phyloP scores from a whole-genome alignment of 257 asterid species.

The Anisodus tanguticus region DNA sequence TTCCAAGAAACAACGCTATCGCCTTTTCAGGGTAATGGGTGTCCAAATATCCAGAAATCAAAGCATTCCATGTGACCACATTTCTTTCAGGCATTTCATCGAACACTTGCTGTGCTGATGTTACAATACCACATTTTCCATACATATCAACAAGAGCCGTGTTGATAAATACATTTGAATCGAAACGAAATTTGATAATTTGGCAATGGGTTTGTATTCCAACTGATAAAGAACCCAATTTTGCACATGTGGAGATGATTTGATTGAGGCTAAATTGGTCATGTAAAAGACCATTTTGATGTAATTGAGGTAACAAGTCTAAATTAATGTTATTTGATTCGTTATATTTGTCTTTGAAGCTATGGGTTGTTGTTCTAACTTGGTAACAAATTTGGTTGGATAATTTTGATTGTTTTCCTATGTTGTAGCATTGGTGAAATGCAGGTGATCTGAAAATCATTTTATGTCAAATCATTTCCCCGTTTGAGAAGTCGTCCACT shows the following conservation, averaged over 20 bases:
- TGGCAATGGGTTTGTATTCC: conserved; percentile 59
- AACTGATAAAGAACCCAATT: conserved; percentile 28
- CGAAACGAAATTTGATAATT: conserved; percentile 53
- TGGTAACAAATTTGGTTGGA: conserved; percentile 31
- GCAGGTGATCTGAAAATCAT: conserved; percentile 38
- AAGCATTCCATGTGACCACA: conserved; percentile 55
- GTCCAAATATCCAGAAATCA: conserved; percentile 58
- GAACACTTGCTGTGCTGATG: conserved; percentile 50
- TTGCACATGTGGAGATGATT: conserved; percentile 53
- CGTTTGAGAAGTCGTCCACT: not conserved
- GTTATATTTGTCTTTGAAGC: conserved; percentile 2
- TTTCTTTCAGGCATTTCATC: conserved; percentile 60
- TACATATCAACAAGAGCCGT: conserved; percentile 60
- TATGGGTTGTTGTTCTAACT: conserved; percentile 27
- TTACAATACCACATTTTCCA: conserved; percentile 38
- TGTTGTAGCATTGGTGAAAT: conserved; percentile 26
- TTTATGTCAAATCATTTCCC: conserved; percentile 13
- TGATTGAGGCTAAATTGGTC: conserved; percentile 48
- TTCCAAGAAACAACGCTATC: conserved; percentile 44
- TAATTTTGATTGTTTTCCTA: not conserved
- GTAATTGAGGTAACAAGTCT: conserved; percentile 35
- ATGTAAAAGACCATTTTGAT: conserved; percentile 35
- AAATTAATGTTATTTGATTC: conserved; percentile 23
- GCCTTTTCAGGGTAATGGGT: conserved; percentile 40
- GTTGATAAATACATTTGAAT: conserved; percentile 50